Percentiles rank a stretch among this genome's conserved stretches.
phyloP scores from a whole-genome alignment of 2,329 filamentous ascomycete species.

The Zelopaecilomyces penicillatus region DNA sequence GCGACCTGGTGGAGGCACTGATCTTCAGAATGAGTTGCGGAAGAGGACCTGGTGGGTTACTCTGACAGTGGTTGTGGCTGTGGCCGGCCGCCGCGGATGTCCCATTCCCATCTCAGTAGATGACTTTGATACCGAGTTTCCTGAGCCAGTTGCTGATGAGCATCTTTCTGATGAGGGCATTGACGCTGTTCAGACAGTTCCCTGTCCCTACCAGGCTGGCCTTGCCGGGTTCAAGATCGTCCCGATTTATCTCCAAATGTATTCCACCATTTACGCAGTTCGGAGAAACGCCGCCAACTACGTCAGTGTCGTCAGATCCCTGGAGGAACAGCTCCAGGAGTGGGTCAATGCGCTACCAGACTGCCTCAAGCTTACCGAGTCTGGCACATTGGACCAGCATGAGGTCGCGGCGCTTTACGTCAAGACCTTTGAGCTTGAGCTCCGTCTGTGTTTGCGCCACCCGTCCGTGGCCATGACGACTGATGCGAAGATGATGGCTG shows the following conservation, averaged over 20 bases:
- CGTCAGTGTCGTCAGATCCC: constrained; percentile 48
- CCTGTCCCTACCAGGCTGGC: constrained; percentile 60
- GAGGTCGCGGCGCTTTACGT: constrained; percentile 47
- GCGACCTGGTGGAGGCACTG: constrained; percentile 34
- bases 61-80: constrained; percentile 55
- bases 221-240: constrained; percentile 57
- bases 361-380: constrained; percentile 43
- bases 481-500: constrained; percentile 47
- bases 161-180: constrained; percentile 56
- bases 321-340: constrained; percentile 56
- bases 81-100: constrained; percentile 67
- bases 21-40: constrained; percentile 64
- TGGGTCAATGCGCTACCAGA: constrained; percentile 59
- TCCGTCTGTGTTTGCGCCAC: constrained; percentile 52
- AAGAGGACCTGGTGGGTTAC: constrained; percentile 74
- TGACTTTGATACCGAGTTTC: constrained; percentile 73
- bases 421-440: constrained; percentile 47
- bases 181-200: constrained; percentile 43
- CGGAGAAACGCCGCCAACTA: constrained; percentile 56
- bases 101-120: constrained; percentile 67
- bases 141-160: constrained; percentile 63
- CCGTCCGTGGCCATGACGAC: constrained; percentile 50
- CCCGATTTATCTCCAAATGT: constrained; percentile 64
- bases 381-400: constrained; percentile 31
- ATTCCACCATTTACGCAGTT: constrained; percentile 66